Base-by-base conservation (phyloP, 805 yeast genomes). In the Starmerella riodocensis region DNA sequence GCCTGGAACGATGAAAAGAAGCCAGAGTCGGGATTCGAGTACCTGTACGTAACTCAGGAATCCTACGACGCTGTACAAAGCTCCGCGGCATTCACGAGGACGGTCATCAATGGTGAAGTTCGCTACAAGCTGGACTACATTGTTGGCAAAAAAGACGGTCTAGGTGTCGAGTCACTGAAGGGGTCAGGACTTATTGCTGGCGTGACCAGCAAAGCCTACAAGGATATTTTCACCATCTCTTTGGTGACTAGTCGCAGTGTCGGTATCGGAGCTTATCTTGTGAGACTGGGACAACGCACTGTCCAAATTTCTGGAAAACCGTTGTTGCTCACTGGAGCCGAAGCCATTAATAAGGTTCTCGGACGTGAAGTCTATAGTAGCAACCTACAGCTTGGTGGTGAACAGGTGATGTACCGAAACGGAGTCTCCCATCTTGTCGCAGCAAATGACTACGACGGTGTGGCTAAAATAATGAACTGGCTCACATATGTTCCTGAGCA, bases 171-270 rank as follows among this genome's bases (percentile, higher is more conserved):
- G 64, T 91, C 95, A 73, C 75, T 91, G 63, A 77, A 78, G 65
- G 99, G 99, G 29, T 88, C 97, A 40, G 99, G 97, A 66, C 70
- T 91, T 57, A 91, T 91, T 65, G 99, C 99, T 18, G 99, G 99
- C 64, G 94, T 94, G 22, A 91, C 99, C 34, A 82, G 96, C 11
- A 78, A 84, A 60, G 98, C 98, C 17, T 91, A 91, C 74, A 81
- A 82, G 61, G 99, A 91, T 58, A 91, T 91, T 47, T 91, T 91
- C 69, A 91, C 99, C 17, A 75, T 86, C 43, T 88, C 98, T n/a
- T 70, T 91, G 61, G 98, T 91, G 40, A 91, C 98, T n/a, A 86
- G 97, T 68, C 78, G 99, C 71, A 86, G 97, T 37, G 99, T 91
- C 55, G 99, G 99, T 78, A 91, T 91, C 61, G 99, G 99, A 69